Conservation (phyloP, 202 grass and related monocot genomes). For the Elaeis oleifera region DNA sequence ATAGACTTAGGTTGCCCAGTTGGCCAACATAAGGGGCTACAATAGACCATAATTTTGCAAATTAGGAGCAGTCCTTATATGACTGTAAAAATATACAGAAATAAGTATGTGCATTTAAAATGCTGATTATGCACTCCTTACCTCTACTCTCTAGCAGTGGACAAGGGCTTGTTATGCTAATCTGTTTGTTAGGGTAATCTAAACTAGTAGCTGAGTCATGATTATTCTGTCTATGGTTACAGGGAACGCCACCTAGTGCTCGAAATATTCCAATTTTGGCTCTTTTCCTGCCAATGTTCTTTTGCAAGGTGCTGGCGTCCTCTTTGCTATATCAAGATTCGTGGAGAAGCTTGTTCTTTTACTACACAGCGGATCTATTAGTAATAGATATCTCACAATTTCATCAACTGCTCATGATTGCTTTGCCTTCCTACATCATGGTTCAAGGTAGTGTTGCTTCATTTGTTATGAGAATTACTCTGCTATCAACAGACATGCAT, state of each 20-base stretch:
- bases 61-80: too few relatives aligned
- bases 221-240: background rate
- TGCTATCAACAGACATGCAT: background rate
- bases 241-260: slow-evolving; percentile 59
- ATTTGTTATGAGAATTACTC: slow-evolving; percentile 1
- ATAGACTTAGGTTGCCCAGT: too few relatives aligned
- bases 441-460: slow-evolving; percentile 48
- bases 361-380: slow-evolving; percentile 30
- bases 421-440: slow-evolving; percentile 51
- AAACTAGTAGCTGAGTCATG: background rate
- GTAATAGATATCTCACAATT: slow-evolving; percentile 37
- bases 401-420: slow-evolving; percentile 42
- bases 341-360: slow-evolving; percentile 46
- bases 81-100: too few relatives aligned
- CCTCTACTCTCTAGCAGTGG: too few relatives aligned
- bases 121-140: too few relatives aligned
- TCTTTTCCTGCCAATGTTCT: slow-evolving; percentile 62
- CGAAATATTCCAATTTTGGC: slow-evolving; percentile 46
- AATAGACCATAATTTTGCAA: too few relatives aligned
- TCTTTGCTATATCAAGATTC: slow-evolving; percentile 48
- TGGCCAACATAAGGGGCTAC: too few relatives aligned
- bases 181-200: too few relatives aligned
- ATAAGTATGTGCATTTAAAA: too few relatives aligned
- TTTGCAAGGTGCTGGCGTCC: slow-evolving; percentile 39
- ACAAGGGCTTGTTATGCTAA: too few relatives aligned